Evolutionary conservation across 2,329 filamentous ascomycete genomes (phyloP).

Genomic region (Colletotrichum truncatum): DNA sequence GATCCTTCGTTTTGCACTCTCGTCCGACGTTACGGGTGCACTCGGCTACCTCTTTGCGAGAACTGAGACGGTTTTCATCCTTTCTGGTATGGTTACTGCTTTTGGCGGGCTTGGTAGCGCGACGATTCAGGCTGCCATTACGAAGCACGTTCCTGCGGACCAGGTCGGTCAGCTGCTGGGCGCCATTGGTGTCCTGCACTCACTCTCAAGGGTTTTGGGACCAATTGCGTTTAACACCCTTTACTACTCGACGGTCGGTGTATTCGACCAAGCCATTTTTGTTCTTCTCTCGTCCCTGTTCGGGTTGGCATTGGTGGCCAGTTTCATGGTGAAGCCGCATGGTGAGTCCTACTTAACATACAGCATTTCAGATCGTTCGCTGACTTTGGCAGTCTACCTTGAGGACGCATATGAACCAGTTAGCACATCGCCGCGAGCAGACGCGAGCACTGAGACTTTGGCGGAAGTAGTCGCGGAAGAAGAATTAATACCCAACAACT

Average conservation of each 20-base stretch:
- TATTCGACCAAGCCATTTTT: slow-evolving; percentile 85
- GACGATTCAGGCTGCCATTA: slow-evolving; percentile 83
- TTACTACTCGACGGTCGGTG: slow-evolving; percentile 82
- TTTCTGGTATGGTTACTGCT: slow-evolving; percentile 77
- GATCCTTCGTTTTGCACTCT: slow-evolving; percentile 77
- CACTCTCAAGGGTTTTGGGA: slow-evolving; percentile 79
- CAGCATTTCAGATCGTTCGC: not conserved
- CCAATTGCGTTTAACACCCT: slow-evolving; percentile 88
- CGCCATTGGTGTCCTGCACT: slow-evolving; percentile 86
- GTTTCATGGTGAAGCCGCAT: slow-evolving; percentile 77
- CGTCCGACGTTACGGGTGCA: slow-evolving; percentile 81
- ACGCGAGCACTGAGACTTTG: slow-evolving; percentile 1
- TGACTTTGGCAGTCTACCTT: slow-evolving; percentile 25
- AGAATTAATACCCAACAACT: slow-evolving; percentile 25
- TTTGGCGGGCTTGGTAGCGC: slow-evolving; percentile 88
- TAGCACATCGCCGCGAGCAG: not conserved
- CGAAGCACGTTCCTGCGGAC: slow-evolving; percentile 89
- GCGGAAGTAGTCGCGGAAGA: slow-evolving; percentile 13
- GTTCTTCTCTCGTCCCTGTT: slow-evolving; percentile 77
- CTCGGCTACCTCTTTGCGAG: slow-evolving; percentile 77
- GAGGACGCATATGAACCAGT: slow-evolving; percentile 23
- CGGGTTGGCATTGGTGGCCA: slow-evolving; percentile 69
- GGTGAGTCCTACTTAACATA: slow-evolving; percentile 62
- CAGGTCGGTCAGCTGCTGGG: slow-evolving; percentile 88
- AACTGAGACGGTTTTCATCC: slow-evolving; percentile 70